Conservation (phyloP, 192 early-diverging fungal genomes). For the Chytriomyces confervae region DNA sequence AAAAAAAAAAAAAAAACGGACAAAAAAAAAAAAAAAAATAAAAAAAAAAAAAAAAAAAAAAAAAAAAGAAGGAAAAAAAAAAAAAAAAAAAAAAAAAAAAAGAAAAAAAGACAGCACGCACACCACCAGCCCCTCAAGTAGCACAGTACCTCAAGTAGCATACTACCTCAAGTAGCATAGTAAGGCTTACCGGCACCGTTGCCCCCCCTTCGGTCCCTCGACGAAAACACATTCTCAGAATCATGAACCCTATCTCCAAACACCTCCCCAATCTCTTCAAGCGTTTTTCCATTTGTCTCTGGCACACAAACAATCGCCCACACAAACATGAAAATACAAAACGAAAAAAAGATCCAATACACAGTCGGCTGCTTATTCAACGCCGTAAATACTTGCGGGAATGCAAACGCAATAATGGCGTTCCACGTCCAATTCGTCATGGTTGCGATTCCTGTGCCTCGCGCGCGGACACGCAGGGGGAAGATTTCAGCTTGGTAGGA, state of each 20-base stretch:
- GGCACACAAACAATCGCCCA: conserved; percentile 55
- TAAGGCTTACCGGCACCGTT: too few relatives aligned
- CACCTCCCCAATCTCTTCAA: conserved; percentile 88
- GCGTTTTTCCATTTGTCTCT: conserved; percentile 81
- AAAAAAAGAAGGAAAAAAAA: too few relatives aligned
- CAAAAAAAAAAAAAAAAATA: too few relatives aligned
- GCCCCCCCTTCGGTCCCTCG: too few relatives aligned
- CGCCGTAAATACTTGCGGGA: conserved; percentile 38
- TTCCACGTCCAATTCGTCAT: conserved; percentile 75
- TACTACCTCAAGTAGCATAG: too few relatives aligned
- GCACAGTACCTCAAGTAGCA: too few relatives aligned
- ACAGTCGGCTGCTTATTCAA: neutral
- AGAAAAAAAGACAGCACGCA: too few relatives aligned
- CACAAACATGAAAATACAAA: conserved; percentile 42
- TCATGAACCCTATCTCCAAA: conserved; percentile 52
- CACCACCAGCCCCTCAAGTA: too few relatives aligned
- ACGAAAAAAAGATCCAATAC: conserved; percentile 59
- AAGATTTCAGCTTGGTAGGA: conserved; percentile 77
- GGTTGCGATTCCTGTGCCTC: conserved; percentile 70
- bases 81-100: too few relatives aligned
- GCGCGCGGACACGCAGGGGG: conserved; percentile 69
- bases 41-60: too few relatives aligned
- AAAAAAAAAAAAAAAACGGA: too few relatives aligned
- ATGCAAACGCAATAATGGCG: conserved; percentile 63
- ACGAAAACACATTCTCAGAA: neutral